phyloP scores from a whole-genome alignment of 2,329 filamentous ascomycete species.

The Penicillium thymicola region DNA sequence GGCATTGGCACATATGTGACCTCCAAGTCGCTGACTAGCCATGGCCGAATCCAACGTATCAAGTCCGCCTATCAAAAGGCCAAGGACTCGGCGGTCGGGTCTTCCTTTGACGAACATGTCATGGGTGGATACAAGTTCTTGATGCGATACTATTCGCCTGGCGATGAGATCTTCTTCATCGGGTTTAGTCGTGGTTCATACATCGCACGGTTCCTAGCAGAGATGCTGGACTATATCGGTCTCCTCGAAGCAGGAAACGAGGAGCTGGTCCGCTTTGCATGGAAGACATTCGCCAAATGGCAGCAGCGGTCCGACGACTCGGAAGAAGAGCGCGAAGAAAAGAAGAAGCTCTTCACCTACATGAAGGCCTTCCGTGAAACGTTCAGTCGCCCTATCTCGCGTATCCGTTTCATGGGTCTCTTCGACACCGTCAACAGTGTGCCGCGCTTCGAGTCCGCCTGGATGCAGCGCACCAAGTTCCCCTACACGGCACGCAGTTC shows the following conservation, averaged over 20 bases:
- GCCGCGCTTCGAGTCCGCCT: constrained; percentile 67
- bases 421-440: constrained; percentile 83
- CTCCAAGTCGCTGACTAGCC: constrained; percentile 32
- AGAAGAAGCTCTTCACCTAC: constrained; percentile 61
- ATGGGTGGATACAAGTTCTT: constrained; percentile 78
- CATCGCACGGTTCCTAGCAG: constrained; percentile 70
- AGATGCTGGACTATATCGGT: constrained; percentile 82
- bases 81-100: constrained; percentile 70
- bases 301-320: constrained; percentile 33
- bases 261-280: constrained; percentile 79
- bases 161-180: constrained; percentile 65
- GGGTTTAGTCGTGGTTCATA: constrained; percentile 72
- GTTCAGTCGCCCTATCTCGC: constrained; percentile 70
- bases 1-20: constrained; percentile 47
- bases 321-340: constrained; percentile 30
- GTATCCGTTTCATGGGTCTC: constrained; percentile 72
- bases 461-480: constrained; percentile 74
- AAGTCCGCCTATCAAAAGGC: constrained; percentile 49
- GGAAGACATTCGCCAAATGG: constrained; percentile 55
- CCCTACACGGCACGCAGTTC: constrained; percentile 57
- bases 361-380: constrained; percentile 80
- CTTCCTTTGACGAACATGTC: constrained; percentile 77
- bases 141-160: constrained; percentile 66
- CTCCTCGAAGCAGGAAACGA: constrained; percentile 78
- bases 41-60: constrained; percentile 45